Conservation (phyloP, 306 rosid genomes). For the Lagenaria siceraria region DNA sequence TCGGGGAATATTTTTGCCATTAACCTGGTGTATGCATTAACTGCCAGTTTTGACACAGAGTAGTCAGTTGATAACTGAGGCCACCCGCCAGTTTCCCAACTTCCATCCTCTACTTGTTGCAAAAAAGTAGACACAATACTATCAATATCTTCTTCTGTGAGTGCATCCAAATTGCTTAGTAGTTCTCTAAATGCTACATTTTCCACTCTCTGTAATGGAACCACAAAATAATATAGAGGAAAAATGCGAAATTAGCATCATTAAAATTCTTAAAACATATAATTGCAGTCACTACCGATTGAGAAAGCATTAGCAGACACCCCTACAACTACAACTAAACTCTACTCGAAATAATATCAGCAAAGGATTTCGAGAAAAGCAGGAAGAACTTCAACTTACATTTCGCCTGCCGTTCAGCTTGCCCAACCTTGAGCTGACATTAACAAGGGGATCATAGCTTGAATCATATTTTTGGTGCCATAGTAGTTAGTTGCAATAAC, state of each 20-base stretch:
- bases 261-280: not conserved
- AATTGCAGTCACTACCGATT: not conserved
- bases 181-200: conserved; percentile 44
- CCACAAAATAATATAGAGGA: not conserved
- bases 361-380: not conserved
- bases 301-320: not conserved
- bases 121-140: conserved; percentile 30
- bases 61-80: conserved; percentile 65
- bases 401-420: conserved; percentile 67
- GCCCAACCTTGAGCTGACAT: conserved; percentile 75
- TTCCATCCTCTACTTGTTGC: conserved; percentile 70
- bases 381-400: conserved; percentile 28
- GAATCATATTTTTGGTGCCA: conserved; percentile 61
- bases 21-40: conserved; percentile 62
- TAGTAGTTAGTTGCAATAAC: conserved; percentile 68
- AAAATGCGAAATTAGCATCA: not conserved
- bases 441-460: conserved; percentile 83
- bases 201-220: conserved; percentile 44
- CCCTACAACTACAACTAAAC: not conserved
- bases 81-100: conserved; percentile 76
- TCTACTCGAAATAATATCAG: not conserved
- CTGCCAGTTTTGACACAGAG: conserved; percentile 73
- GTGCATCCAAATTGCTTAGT: conserved; percentile 30
- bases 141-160: conserved; percentile 56
- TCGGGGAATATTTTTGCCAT: conserved; percentile 44